phyloP scores from a whole-genome alignment of 768 basidiomycete genomes.

The Russula lepida region DNA sequence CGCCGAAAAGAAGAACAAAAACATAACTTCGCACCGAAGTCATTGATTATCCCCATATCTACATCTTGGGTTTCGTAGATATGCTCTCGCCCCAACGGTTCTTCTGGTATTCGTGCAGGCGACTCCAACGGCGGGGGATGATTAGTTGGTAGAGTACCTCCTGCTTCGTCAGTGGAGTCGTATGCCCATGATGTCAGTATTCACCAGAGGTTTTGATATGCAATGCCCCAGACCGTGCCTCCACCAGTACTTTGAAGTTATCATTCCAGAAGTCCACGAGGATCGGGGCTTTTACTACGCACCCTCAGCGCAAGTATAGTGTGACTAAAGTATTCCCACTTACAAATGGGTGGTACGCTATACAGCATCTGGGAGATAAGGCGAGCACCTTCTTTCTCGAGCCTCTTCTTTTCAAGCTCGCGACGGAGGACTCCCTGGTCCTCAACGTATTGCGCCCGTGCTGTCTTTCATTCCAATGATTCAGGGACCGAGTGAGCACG shows the following conservation, averaged over 20 bases:
- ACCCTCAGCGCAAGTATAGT: background rate
- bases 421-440: constrained; percentile 48
- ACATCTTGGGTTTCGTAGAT: background rate
- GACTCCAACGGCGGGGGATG: constrained; percentile 34
- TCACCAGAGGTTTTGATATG: constrained; percentile 34
- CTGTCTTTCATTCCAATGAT: constrained; percentile 33
- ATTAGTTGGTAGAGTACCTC: constrained; percentile 41
- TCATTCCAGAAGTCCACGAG: constrained; percentile 68
- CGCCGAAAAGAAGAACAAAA: background rate
- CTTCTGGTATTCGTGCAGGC: background rate
- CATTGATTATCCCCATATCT: background rate
- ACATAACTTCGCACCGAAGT: background rate
- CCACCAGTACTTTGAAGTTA: constrained; percentile 62
- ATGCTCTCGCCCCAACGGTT: background rate
- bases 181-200: background rate
- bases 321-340: constrained; percentile 22
- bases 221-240: constrained; percentile 44
- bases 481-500: background rate
- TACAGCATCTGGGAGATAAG: constrained; percentile 58
- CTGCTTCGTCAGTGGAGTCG: background rate
- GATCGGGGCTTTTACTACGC: constrained; percentile 54
- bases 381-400: constrained; percentile 46
- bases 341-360: constrained; percentile 57
- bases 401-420: constrained; percentile 42
- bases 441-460: constrained; percentile 59